Evolutionary conservation across 1,139 yeast genomes (phyloP).

Genomic region (Pichia sp.): DNA sequence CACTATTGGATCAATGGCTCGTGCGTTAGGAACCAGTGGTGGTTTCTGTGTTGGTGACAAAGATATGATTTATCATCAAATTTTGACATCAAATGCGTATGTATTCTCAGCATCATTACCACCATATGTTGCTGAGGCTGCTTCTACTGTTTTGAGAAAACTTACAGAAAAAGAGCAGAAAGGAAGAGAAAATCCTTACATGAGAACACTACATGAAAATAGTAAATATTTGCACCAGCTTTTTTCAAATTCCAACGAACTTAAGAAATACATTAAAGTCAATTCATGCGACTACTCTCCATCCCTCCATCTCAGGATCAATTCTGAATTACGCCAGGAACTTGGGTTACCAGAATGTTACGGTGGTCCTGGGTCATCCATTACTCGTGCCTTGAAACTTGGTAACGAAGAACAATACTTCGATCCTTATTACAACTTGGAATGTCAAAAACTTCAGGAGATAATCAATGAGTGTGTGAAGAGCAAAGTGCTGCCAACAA

Average conservation of each 20-base stretch:
- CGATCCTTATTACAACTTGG: constrained; percentile 45
- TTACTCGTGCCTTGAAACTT: constrained; percentile 22
- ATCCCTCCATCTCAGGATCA: constrained; percentile 52
- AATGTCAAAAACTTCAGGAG: constrained; percentile 54
- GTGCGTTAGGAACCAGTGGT: constrained; percentile 82
- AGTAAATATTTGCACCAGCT: constrained; percentile 31
- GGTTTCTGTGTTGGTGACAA: constrained; percentile 87
- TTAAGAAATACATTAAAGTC: constrained; percentile 38
- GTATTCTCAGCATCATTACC: constrained; percentile 95
- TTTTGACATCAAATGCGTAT: constrained; percentile 82
- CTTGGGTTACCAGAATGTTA: constrained; percentile 42
- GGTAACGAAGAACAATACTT: constrained; percentile 28
- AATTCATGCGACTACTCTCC: constrained; percentile 61
- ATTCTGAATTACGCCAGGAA: constrained; percentile 35
- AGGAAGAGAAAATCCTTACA: constrained; percentile 19
- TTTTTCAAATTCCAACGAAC: constrained; percentile 30
- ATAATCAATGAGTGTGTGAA: constrained; percentile 49
- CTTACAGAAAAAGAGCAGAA: constrained; percentile 29
- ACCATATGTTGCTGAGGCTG: constrained; percentile 78
- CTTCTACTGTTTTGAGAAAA: constrained; percentile 49
- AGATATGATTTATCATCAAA: constrained; percentile 87
- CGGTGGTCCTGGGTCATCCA: constrained; percentile 33
- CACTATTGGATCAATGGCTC: constrained; percentile 81
- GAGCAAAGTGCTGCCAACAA: constrained; percentile 53
- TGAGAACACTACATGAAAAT: constrained; percentile 28